Percentiles rank a stretch among this genome's conserved stretches.
phyloP scores from a whole-genome alignment of 306 rosid species.

The Malus sylvestris region DNA sequence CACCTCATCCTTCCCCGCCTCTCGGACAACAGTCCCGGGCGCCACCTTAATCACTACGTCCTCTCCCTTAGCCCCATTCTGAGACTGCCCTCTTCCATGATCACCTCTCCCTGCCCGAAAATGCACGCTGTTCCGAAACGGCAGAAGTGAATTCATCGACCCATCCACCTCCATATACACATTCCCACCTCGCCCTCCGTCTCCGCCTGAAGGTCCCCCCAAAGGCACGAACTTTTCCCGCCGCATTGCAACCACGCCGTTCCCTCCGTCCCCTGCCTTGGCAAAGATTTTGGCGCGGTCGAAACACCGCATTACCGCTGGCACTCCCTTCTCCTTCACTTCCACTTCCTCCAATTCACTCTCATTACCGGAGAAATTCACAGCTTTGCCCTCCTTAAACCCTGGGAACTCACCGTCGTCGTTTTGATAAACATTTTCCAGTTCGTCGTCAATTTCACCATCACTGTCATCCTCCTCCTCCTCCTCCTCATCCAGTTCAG shows the following conservation, averaged over 20 bases:
- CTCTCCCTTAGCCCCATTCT: slow-evolving; percentile 79
- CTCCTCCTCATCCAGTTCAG: slow-evolving; percentile 25
- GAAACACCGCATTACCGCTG: slow-evolving; percentile 93
- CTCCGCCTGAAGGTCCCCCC: slow-evolving; percentile 93
- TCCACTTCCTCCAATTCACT: slow-evolving; percentile 17
- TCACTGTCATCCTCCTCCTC: slow-evolving; percentile 8
- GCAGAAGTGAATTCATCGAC: slow-evolving; percentile 70
- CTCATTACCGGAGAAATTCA: slow-evolving; percentile 4
- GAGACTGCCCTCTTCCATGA: slow-evolving; percentile 69
- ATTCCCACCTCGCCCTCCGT: slow-evolving; percentile 88
- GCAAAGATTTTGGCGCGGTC: slow-evolving; percentile 72
- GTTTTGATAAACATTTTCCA: not conserved
- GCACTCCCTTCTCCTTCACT: slow-evolving; percentile 78
- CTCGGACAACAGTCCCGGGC: slow-evolving; percentile 69
- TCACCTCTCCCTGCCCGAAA: slow-evolving; percentile 75
- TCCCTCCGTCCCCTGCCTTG: slow-evolving; percentile 82
- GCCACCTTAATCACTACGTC: slow-evolving; percentile 87
- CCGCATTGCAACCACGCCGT: slow-evolving; percentile 87
- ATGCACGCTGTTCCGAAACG: slow-evolving; percentile 81
- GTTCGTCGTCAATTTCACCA: slow-evolving; percentile 13
- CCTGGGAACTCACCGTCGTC: slow-evolving; percentile 7
- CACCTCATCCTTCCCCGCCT: slow-evolving; percentile 51
- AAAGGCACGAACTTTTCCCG: slow-evolving; percentile 83
- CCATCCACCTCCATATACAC: slow-evolving; percentile 79
- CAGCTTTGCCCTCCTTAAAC: slow-evolving; percentile 4